phyloP scores from a whole-genome alignment of 805 yeast species.

The Barnettozyma pratensis region DNA sequence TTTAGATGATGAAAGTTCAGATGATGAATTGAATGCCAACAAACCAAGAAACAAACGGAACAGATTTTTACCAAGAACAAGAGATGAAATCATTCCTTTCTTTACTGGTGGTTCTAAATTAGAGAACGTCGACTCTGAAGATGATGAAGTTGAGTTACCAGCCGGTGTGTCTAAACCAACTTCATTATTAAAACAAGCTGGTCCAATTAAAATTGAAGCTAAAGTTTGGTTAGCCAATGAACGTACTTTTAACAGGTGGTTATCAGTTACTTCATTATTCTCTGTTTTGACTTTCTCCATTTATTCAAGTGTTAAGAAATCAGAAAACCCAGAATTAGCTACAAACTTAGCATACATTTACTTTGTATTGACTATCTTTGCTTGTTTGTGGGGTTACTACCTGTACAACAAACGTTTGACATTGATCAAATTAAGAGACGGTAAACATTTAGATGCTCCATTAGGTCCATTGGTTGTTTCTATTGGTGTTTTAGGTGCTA shows the following conservation, averaged over 20 bases:
- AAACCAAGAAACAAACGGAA: slow-evolving; percentile 4
- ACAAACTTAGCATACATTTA: slow-evolving; percentile 69
- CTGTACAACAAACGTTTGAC: slow-evolving; percentile 67
- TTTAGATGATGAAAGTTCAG: slow-evolving; percentile 53
- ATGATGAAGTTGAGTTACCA: slow-evolving; percentile 80
- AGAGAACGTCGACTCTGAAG: slow-evolving; percentile 74
- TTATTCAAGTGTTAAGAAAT: slow-evolving; percentile 64
- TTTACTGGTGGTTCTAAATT: slow-evolving; percentile 38
- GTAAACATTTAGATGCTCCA: slow-evolving; percentile 83
- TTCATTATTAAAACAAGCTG: slow-evolving; percentile 75
- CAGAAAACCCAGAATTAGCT: slow-evolving; percentile 63
- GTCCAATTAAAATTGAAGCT: slow-evolving; percentile 92
- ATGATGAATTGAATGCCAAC: slow-evolving; percentile 27
- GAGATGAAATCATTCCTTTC: slow-evolving; percentile 30
- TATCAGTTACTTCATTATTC: slow-evolving; percentile 79
- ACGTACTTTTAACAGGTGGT: slow-evolving; percentile 94
- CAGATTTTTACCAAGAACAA: slow-evolving; percentile 26
- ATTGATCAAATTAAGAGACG: slow-evolving; percentile 75
- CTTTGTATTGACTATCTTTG: slow-evolving; percentile 75
- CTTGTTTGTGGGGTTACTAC: slow-evolving; percentile 86
- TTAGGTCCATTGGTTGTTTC: slow-evolving; percentile 85
- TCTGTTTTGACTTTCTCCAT: slow-evolving; percentile 82
- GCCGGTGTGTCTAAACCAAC: slow-evolving; percentile 85
- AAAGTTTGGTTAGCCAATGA: slow-evolving; percentile 99
- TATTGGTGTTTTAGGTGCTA: slow-evolving; percentile 57